Evolutionary conservation across 2,329 filamentous ascomycete genomes (phyloP), one percentile per base, ranked within the genome.

Genomic region (Tolypocladium sp.): DNA sequence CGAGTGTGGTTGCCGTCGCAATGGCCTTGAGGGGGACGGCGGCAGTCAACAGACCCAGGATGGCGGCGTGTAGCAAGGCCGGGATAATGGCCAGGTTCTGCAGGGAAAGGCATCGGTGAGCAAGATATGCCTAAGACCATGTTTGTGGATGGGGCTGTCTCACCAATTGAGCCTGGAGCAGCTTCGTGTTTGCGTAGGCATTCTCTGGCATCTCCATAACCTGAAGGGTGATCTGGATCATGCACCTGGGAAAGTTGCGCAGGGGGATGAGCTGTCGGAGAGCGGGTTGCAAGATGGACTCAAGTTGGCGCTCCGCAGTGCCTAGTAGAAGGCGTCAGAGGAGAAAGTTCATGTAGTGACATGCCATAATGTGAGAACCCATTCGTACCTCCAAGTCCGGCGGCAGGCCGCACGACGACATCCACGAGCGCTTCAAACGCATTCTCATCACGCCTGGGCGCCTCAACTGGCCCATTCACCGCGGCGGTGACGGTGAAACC

Each of bases 401-500:
- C 86, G 41, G 89, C 88, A 55, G 93, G 93, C 71, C 94, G 86
- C 64, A 99, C 84, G 70, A 93, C 86, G 60, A 99, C 90, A 74
- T 97, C 94, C 64, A 99, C 80, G 56, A 88, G 85, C 35, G 93
- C 91, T 77, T 97, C 92, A 73, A 96, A 92, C 9, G 94, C 89
- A 65, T 94, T 85, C 73, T 97, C 91, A 70, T 99, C 93, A 67
- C 91, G 86, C 68, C 92, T 85, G 66, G 87, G 86, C 20, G 93
- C 91, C 77, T 99, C 94, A 65, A 97, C 85, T 20, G 94, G 94
- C 0, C 93, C 94, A 74, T 96, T 97, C 65, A 96, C 91, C 17
- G 91, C 88, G 59, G 89, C 90, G 58, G 95, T 84, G 63, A 97
- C 83, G 52, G 87, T 88, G 74, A 92, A 96, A 55, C 91, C 90